Percentiles rank a stretch among this genome's conserved stretches.
Evolutionary conservation across 305 asterid genomes (phyloP).

Genomic region (Plantago lanceolata): DNA sequence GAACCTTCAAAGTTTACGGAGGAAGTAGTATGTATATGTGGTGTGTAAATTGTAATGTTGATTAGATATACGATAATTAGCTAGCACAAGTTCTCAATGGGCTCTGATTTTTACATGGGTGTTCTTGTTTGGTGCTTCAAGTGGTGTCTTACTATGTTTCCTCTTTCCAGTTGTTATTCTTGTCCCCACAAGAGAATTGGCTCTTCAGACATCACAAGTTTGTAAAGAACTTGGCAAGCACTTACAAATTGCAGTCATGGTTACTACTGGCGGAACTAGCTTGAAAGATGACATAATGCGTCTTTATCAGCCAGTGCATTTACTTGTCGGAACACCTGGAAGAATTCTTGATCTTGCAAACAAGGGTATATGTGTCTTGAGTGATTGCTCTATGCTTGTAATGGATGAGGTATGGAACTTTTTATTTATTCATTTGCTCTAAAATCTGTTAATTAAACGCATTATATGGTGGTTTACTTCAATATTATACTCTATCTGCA

Average conservation of each 20-base stretch:
- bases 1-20: too few species aligned
- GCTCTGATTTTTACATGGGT: too few species aligned
- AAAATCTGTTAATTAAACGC: too few species aligned
- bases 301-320: constrained; percentile 91
- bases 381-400: constrained; percentile 66
- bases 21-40: too few species aligned
- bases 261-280: constrained; percentile 96
- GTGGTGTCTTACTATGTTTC: background rate
- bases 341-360: constrained; percentile 85
- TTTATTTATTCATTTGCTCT: background rate
- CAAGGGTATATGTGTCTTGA: constrained; percentile 68
- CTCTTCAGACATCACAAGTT: constrained; percentile 96
- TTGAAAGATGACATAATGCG: constrained; percentile 96
- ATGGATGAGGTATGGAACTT: constrained; percentile 75
- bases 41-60: too few species aligned
- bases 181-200: constrained; percentile 94
- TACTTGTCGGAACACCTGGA: constrained; percentile 97
- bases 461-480: too few species aligned
- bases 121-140: too few species aligned
- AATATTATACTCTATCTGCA: too few species aligned
- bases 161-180: constrained; percentile 70
- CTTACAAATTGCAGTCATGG: constrained; percentile 85
- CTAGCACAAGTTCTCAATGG: too few species aligned
- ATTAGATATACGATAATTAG: too few species aligned
- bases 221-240: constrained; percentile 97